Evolutionary conservation across 495 filamentous ascomycete species (phyloP), one percentile per base, ranked within the genome.

Genomic region (Talaromyces thailandensis): DNA sequence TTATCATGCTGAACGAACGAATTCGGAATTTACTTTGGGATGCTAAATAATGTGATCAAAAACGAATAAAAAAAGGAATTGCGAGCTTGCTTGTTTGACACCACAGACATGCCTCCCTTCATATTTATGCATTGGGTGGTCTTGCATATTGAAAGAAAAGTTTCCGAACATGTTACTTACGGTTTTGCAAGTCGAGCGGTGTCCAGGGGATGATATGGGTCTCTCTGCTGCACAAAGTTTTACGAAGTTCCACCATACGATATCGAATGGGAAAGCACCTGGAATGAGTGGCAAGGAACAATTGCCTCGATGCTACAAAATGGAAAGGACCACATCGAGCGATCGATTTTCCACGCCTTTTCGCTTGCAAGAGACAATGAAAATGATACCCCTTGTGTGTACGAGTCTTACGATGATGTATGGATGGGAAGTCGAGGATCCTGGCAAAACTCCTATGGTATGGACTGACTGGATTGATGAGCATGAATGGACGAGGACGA

Each of bases 361-460:
- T 11, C 75, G 76, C 73, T 72, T 72, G 73, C 74, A 71, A 76
- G 59, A 61, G 74, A 73, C 73, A 77, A 50, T 45, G 21, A 78
- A 78, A 77, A 71, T 78, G 76, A 79, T 79, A 79, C 76, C 75
- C 77, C 78, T 77, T 73, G 71, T 74, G 73, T 73, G 75, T 57
- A 57, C 71, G 73, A 72, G 72, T 78, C 72, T 35, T 35, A 57
- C 23, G 55, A 57, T 35, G 55, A 72, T 73, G 73, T 73, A 71
- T 51, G 43, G 59, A 40, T 40, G 37, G 31, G 31, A 40, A 59
- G 18, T 59, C 57, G 57, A 59, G 57, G 57, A 59, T 12, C 57
- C 31, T 26, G 35, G 57, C 35, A 48, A 59, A 18, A 31, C 37
- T 59, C n/a, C 23, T 28, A 45, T 59, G 57, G 50, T 14, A 28